Percentiles rank a stretch among this genome's conserved stretches.
Evolutionary conservation across 2,329 filamentous ascomycete species (phyloP).

Genomic region (Talaromyces sp.): DNA sequence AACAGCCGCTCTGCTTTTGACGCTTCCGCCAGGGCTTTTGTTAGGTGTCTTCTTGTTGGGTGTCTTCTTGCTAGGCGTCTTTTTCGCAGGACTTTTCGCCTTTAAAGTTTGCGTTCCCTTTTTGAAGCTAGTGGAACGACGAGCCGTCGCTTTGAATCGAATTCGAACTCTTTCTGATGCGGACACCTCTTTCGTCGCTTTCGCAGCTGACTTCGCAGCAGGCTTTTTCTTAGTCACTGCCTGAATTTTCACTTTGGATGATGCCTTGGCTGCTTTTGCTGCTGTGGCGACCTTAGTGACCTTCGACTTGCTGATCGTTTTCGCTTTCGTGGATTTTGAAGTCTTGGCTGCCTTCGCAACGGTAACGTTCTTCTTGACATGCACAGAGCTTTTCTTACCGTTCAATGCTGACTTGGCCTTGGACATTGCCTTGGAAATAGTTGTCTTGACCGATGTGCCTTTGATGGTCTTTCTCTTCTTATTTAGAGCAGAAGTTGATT

Average conservation of each 20-base stretch:
- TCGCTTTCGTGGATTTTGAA: conserved; percentile 17
- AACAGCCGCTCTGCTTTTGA: conserved; percentile 4
- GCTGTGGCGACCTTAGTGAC: conserved; percentile 22
- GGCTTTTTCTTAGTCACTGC: conserved; percentile 5
- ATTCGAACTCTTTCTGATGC: conserved; percentile 18
- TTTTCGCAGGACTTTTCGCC: conserved; percentile 14
- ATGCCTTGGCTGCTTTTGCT: conserved; percentile 18
- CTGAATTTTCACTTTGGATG: conserved; percentile 14
- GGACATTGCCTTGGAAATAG: conserved; percentile 25
- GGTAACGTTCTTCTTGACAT: conserved; percentile 22
- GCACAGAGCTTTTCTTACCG: conserved; percentile 19
- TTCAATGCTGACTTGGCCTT: conserved; percentile 23
- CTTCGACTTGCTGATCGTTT: conserved; percentile 24
- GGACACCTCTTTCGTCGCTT: background rate
- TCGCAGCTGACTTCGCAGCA: background rate
- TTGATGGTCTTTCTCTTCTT: conserved; percentile 31
- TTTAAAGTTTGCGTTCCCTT: conserved; percentile 18
- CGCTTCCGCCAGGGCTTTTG: conserved; percentile 15
- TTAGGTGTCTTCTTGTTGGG: conserved; percentile 14
- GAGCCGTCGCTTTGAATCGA: conserved; percentile 18
- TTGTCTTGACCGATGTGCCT: conserved; percentile 32
- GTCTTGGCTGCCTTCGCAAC: conserved; percentile 21
- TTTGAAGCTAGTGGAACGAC: conserved; percentile 18
- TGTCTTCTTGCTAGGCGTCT: conserved; percentile 13
- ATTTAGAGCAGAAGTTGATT: conserved; percentile 28